phyloP scores from a whole-genome alignment of 73 alveolate genomes.

The Effrenium voratum region DNA sequence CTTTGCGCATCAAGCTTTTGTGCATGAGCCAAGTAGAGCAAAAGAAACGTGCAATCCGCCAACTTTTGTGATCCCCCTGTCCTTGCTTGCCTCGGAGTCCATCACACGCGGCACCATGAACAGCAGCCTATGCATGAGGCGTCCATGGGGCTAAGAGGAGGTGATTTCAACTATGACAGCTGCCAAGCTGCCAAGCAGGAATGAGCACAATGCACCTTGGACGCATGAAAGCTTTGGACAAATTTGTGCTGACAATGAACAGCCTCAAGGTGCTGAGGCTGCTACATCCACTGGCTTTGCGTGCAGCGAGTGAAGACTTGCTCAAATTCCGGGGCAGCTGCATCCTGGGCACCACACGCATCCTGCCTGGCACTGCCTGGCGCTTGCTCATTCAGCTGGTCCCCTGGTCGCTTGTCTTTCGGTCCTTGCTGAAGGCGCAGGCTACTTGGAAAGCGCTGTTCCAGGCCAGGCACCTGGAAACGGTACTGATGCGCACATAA shows the following conservation, averaged over 20 bases:
- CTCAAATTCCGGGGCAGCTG: neutral
- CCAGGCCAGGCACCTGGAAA: conserved; percentile 57
- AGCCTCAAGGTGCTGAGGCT: neutral
- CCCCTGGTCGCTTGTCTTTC: no score
- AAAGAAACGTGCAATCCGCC: no score
- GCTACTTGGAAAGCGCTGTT: conserved; percentile 73
- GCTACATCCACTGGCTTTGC: conserved; percentile 78
- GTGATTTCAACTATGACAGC: neutral
- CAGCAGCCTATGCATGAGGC: no score
- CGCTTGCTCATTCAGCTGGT: neutral
- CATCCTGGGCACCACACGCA: neutral
- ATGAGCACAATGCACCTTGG: conserved; percentile 55
- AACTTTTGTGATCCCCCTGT: no score
- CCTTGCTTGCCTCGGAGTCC: no score
- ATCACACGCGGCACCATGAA: no score
- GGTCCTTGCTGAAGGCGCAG: conserved; percentile 88
- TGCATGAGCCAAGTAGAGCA: no score
- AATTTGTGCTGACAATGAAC: neutral
- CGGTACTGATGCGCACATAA: neutral
- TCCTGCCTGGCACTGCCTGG: neutral
- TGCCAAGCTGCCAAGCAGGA: conserved; percentile 41
- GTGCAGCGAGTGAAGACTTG: conserved; percentile 77
- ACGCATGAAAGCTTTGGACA: neutral
- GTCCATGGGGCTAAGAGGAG: no score
- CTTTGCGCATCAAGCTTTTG: no score